Base-by-base conservation (phyloP, 768 basidiomycete species). In the Rubroboletus pulcherrimus region DNA sequence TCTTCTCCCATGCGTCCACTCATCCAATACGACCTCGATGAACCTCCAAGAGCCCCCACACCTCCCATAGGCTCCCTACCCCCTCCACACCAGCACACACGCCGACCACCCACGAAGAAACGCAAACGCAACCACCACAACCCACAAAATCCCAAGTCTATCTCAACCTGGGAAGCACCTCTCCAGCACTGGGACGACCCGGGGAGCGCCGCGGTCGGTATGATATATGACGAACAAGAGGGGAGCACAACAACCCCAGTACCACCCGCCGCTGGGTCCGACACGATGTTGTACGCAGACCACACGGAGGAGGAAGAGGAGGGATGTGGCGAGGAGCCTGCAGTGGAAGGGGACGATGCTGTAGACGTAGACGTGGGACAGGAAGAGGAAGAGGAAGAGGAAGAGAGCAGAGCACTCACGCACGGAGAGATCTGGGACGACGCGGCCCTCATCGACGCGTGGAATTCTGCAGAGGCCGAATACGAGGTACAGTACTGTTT, bases 341-440 rank as follows among this genome's bases (percentile, higher is more conserved):
- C 57, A 14, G 64, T 54, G 26, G 41, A 49, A 19, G 50, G 30
- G 31, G 71, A 55, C 11, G 47, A 63, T 14, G 71, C 66, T 2
- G 67, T 67, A 15, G 63, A 63, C 5, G 74, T 1, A n/a, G 54
- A 51, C 4, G 73, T 74, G 19, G 74, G 77, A 24, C 76, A 78
- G 17, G 37, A 4, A 6, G 17, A 44, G 33, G 82, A 72, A n/a
- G 71, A 67, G 17, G 58, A 54, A 5, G 75, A 75, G 11, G 75
- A 78, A 29, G 82, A 86, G 63, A 84, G 85, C 59, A 77, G 85
- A 29, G 77, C 83, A 52, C 76, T 91, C 55, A 82, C 85, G 9
- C 79, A 86, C 34, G 80, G 84, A 46, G 90, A 93, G 63, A 84
- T 91, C 37, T 93, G 91, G 91, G 91, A 93, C 60, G 91, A 93